Evolutionary conservation across 148 eudicot species (phyloP).

Genomic region (Rhododendron griersonianum): DNA sequence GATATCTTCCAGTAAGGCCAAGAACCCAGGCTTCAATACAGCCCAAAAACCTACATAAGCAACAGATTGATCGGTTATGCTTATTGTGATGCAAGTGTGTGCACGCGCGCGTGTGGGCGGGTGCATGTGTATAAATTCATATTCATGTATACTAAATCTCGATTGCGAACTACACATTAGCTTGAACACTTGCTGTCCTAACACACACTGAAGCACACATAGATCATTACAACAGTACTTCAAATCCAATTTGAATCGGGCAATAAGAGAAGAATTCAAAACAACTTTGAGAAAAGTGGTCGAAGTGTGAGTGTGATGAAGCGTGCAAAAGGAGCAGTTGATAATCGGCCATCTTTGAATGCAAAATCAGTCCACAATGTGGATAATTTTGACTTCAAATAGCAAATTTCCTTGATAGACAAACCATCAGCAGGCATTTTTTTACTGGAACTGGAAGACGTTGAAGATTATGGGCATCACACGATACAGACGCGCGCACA

Average conservation of each 20-base stretch:
- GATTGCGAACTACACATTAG: not conserved
- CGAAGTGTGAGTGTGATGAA: not conserved
- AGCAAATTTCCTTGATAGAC: not conserved
- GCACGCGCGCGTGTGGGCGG: not conserved
- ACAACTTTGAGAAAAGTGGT: not conserved
- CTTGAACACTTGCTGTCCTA: not conserved
- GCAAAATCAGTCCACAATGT: not conserved
- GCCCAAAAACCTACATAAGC: constrained; percentile 76
- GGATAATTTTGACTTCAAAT: not conserved
- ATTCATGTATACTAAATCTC: not conserved
- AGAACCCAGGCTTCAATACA: constrained; percentile 93
- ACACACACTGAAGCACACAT: not conserved
- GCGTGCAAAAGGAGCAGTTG: not conserved
- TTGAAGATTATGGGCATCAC: not conserved
- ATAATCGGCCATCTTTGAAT: not conserved
- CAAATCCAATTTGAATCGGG: not conserved
- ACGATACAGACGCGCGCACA: not conserved
- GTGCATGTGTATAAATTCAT: not conserved
- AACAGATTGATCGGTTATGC: not conserved
- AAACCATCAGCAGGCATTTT: not conserved
- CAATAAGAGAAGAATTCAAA: not conserved
- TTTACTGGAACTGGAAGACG: not conserved
- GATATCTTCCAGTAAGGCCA: constrained; percentile 92
- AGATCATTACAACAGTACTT: not conserved
- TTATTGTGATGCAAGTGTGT: not conserved